Base-by-base conservation (phyloP, 2,329 filamentous ascomycete genomes). In the Ascochyta koolunga region DNA sequence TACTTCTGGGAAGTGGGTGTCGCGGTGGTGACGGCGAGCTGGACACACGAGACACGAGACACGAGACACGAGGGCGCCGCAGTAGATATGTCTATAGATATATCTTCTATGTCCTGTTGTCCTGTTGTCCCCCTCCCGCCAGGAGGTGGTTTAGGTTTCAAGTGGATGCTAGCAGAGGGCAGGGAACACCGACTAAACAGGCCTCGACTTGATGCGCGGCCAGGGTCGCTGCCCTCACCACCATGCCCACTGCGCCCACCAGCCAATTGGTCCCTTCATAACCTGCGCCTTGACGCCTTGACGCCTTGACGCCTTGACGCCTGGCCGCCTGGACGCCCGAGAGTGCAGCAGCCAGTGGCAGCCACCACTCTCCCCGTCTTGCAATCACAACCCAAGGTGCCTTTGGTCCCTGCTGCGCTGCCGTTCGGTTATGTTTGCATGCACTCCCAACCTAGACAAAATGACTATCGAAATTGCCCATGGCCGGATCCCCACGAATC, bases 61-160 rank as follows among this genome's bases (percentile, higher is more conserved):
- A 46, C 51, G 37, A 31, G 22, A 31, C 27, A 29, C 27, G 51
- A 49, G 51, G 51, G 42, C 47, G 42, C 37, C 42, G 53, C 53
- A 13, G 53, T 56, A 47, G 46, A 47, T 50, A 56, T 54, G 41
- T 45, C 46, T 42, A n/a, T n/a, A n/a, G n/a, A n/a, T n/a, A n/a
- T n/a, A n/a, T n/a, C n/a, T n/a, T n/a, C n/a, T n/a, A n/a, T n/a
- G n/a, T n/a, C 44, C 45, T 50, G 35, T 45, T 16, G 46, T 53
- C 31, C 22, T 24, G 22, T 24, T 8, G 22, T 24, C 22, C 22
- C 33, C 43, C 46, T 55, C 46, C 52, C 41, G 46, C 52, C 53
- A 56, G 53, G 53, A 56, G 53, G 41, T 56, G 42, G 46, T 47
- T 47, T 55, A 41, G 27, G 53, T 56, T 56, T 56, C 53, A 51